phyloP scores from a whole-genome alignment of 2,329 filamentous ascomycete genomes.

The Penicillium polonicum region DNA sequence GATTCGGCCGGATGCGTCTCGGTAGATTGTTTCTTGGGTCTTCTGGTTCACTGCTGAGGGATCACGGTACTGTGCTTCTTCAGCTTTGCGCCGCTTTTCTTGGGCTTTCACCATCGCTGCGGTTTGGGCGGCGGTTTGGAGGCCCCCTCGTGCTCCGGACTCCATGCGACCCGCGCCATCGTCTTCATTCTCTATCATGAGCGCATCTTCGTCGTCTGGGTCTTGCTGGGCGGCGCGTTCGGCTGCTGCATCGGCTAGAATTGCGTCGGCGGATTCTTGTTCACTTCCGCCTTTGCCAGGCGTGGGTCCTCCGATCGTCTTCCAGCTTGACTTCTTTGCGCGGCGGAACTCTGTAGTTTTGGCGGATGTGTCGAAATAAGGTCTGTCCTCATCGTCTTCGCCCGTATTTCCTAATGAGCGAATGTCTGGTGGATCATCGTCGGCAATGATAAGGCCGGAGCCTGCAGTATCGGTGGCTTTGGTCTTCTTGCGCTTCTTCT shows the following conservation, averaged over 20 bases:
- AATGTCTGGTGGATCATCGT: slow-evolving; percentile 42
- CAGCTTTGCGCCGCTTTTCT: slow-evolving; percentile 54
- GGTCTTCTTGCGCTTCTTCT: slow-evolving; percentile 58
- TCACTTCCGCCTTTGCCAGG: slow-evolving; percentile 22
- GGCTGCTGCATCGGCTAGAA: slow-evolving; percentile 69
- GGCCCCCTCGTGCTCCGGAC: slow-evolving; percentile 79
- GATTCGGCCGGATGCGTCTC: slow-evolving; percentile 89
- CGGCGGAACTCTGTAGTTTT: slow-evolving; percentile 61
- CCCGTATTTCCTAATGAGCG: slow-evolving; percentile 27
- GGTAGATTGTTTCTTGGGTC: slow-evolving; percentile 83
- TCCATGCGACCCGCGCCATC: slow-evolving; percentile 65
- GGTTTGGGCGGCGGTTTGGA: slow-evolving; percentile 81
- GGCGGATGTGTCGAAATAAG: slow-evolving; percentile 28
- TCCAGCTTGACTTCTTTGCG: slow-evolving; percentile 79
- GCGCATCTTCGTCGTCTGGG: slow-evolving; percentile 51
- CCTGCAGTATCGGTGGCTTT: slow-evolving; percentile 48
- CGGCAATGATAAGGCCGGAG: slow-evolving; percentile 41
- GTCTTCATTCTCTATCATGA: slow-evolving; percentile 43
- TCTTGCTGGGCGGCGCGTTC: slow-evolving; percentile 58
- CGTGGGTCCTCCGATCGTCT: slow-evolving; percentile 57
- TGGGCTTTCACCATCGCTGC: slow-evolving; percentile 66
- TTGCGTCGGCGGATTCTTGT: slow-evolving; percentile 72
- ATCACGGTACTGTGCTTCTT: slow-evolving; percentile 44
- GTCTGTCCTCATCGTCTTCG: slow-evolving; percentile 41
- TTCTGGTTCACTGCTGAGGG: slow-evolving; percentile 40